Evolutionary conservation across 2,329 filamentous ascomycete genomes (phyloP), one percentile per base, ranked within the genome.

Genomic region (Onygenales sp.): DNA sequence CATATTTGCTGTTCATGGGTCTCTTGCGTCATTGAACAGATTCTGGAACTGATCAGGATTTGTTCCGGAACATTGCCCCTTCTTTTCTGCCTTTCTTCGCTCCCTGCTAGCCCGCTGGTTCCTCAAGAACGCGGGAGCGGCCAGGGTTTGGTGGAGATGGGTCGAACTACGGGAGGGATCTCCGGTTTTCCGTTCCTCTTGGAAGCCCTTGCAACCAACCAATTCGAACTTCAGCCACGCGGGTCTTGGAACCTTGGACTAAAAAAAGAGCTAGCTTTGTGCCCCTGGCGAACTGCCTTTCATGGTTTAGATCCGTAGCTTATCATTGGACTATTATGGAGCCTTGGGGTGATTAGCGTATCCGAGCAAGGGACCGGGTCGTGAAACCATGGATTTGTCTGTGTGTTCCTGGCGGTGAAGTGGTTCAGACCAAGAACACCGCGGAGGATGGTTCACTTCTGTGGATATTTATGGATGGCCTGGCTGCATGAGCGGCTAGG

Each of bases 381-480:
- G 6, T 48, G 45, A 39, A 31, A 48, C 45, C 17, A 27, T 13
- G 32, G 14, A 32, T 27, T 31, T 48, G 36, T n/a, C 40, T 13
- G 40, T 36, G 33, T 37, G 32, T 48, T 39, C 33, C 45, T 48
- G 45, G 45, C 45, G 45, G 45, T 48, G 45, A 48, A 21, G 33
- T 39, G 33, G 11, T 11, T 48, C 10, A 9, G 31, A 21, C 17
- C 14, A 10, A 14, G 10, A 36, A 39, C 7, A 14, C 21, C 4
- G 21, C 21, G 21, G 21, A 27, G 45, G 14, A 48, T 48, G 14
- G 27, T 37, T 48, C 36, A 9, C 1, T 34, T 7, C 33, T 48
- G 36, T 48, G 45, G 33, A 48, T 14, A 48, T 37, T 39, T 48
- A n/a, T 39, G 45, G 45, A 31, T 34, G 21, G 34, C 2, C 21